phyloP scores from a whole-genome alignment of 2,329 filamentous ascomycete genomes.

The Aspergillus caelatus region DNA sequence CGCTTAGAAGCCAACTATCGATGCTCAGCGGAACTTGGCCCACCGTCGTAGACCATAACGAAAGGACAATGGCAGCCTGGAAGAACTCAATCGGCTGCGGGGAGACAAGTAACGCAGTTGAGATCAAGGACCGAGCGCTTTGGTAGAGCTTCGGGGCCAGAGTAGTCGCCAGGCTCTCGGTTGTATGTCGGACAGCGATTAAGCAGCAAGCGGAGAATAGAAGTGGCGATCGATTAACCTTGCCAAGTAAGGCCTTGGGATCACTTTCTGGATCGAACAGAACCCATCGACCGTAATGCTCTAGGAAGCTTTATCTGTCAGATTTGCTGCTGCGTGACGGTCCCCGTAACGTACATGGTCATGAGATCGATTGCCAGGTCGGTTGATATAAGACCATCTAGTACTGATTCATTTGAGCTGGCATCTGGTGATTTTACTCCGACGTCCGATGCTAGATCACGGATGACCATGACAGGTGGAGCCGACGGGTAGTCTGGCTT shows the following conservation, averaged over 20 bases:
- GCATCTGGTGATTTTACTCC: slow-evolving; percentile 9
- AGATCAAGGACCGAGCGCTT: slow-evolving; percentile 31
- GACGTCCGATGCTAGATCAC: slow-evolving; percentile 10
- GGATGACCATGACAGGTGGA: slow-evolving; percentile 11
- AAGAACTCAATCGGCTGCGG: slow-evolving; percentile 49
- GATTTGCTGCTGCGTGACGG: too few species aligned
- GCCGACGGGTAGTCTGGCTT: neutral
- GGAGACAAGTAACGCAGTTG: slow-evolving; percentile 35
- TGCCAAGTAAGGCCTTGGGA: slow-evolving; percentile 31
- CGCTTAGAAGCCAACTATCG: slow-evolving; percentile 50
- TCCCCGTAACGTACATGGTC: neutral
- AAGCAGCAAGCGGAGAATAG: slow-evolving; percentile 45
- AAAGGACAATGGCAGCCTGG: slow-evolving; percentile 46
- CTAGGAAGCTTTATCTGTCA: slow-evolving; percentile 34
- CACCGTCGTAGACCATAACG: slow-evolving; percentile 52
- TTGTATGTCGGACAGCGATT: slow-evolving; percentile 47
- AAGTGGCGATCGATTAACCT: slow-evolving; percentile 41
- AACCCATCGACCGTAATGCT: slow-evolving; percentile 50
- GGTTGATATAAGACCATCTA: slow-evolving; percentile 23
- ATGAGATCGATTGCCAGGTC: slow-evolving; percentile 12
- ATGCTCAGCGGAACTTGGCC: slow-evolving; percentile 48
- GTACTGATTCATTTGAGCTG: slow-evolving; percentile 11
- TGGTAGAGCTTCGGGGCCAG: slow-evolving; percentile 44
- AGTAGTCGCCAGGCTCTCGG: slow-evolving; percentile 39
- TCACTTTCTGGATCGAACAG: slow-evolving; percentile 35